Base-by-base conservation (phyloP, 106 monocot species). In the Xerophyta viscosa region DNA sequence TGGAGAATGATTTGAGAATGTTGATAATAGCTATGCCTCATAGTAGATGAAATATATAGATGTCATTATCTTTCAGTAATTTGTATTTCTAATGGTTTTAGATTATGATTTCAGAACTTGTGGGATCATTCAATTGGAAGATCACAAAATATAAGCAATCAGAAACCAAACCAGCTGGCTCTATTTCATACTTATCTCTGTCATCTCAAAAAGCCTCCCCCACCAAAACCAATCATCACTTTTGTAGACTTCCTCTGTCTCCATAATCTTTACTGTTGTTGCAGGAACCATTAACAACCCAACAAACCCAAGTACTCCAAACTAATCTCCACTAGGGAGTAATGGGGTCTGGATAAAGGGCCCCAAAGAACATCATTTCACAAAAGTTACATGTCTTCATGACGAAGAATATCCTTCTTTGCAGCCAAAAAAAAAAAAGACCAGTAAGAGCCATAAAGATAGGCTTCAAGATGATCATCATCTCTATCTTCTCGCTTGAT, bases 201-300 rank as follows among this genome's bases (percentile, higher is more conserved):
- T n/a, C n/a, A n/a, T n/a, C n/a, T n/a, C n/a, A n/a, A n/a, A n/a
- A n/a, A n/a, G n/a, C n/a, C n/a, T n/a, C n/a, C n/a, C 20, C 11
- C 8, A 9, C 26, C 26, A 17, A 22, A 4, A 20, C 4, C n/a
- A n/a, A n/a, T n/a, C n/a, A n/a, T n/a, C n/a, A n/a, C n/a, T n/a
- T n/a, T n/a, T n/a, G n/a, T 36, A 27, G 50, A 50, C n/a, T n/a
- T n/a, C n/a, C n/a, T 57, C 11, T 0, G 22, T 46, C 31, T 37
- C 37, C 20, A n/a, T 29, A 39, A 58, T 58, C 67, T 50, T 67
- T 50, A 50, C 67, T 50, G 67, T 58, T 37, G 58, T 58, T 10
- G 54, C 15, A 8, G n/a, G 7, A 17, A 3, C 12, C 43, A 10
- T 43, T 43, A 4, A 14, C 12, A 3, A 14, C 14, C 43, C 43